phyloP scores from a whole-genome alignment of 2,329 filamentous ascomycete species.

The Xylariaceae sp. region DNA sequence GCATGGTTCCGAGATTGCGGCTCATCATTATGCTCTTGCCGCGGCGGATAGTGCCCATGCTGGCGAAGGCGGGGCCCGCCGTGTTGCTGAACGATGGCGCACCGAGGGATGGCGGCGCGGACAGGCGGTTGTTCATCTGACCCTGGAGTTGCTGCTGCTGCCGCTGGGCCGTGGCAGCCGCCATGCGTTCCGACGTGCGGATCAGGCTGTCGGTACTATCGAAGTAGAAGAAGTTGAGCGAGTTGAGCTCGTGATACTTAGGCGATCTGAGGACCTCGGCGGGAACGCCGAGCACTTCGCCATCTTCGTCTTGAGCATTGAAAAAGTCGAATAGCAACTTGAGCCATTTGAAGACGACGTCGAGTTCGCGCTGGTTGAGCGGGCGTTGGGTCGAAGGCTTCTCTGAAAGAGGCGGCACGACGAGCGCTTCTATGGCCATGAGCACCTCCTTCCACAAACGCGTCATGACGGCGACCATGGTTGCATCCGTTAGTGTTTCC shows the following conservation, averaged over 20 bases:
- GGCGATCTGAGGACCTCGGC: conserved; percentile 89
- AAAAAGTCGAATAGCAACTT: conserved; percentile 90
- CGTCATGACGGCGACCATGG: conserved; percentile 99
- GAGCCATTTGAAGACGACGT: conserved; percentile 93
- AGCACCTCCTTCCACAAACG: conserved; percentile 96
- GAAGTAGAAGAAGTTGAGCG: conserved; percentile 98
- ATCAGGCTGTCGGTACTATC: conserved; percentile 86
- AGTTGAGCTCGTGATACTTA: conserved; percentile 96
- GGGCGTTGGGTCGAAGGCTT: conserved; percentile 83
- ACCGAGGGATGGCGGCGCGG: conserved; percentile 49
- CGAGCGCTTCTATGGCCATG: conserved; percentile 77
- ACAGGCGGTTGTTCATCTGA: conserved; percentile 54
- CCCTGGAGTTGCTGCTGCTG: conserved; percentile 60
- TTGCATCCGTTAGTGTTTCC: conserved; percentile 83
- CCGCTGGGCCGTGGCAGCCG: conserved; percentile 71
- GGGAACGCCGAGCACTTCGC: conserved; percentile 81
- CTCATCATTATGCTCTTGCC: conserved; percentile 86
- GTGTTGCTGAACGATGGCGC: conserved; percentile 43
- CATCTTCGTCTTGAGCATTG: conserved; percentile 78
- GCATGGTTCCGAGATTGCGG: conserved; percentile 93
- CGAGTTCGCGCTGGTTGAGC: conserved; percentile 78
- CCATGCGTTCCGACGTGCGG: conserved; percentile 94
- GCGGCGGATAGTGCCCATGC: conserved; percentile 58
- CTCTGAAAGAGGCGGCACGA: conserved; percentile 91
- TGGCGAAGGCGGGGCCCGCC: conserved; percentile 48